These are phyloP conservation scores for Backusella circina DNA, from an alignment of 192 early-diverging fungal genomes.

Conservation along the genomic window DNA sequence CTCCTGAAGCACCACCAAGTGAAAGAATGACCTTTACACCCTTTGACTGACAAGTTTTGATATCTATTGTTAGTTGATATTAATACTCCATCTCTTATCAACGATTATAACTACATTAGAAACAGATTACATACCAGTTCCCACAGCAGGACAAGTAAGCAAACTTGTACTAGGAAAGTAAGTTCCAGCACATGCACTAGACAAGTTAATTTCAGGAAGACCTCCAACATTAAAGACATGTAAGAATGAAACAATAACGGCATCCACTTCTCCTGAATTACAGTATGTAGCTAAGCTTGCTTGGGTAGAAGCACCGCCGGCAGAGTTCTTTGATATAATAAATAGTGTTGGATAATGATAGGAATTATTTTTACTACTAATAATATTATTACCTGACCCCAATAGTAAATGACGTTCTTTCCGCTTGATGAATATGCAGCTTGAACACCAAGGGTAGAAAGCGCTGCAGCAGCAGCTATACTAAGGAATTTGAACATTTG, in stretches of 20 bases:
- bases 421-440: background rate
- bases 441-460: conserved; percentile 7
- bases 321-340: conserved; percentile 23
- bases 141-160: conserved; percentile 67
- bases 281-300: conserved; percentile 53
- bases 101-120: background rate
- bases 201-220: conserved; percentile 65
- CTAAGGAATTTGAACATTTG: background rate
- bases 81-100: background rate
- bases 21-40: conserved; percentile 75
- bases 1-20: conserved; percentile 65
- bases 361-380: background rate
- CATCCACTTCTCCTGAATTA: conserved; percentile 42
- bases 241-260: conserved; percentile 60
- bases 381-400: conserved; percentile 9
- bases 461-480: background rate
- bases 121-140: conserved; percentile 17
- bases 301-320: conserved; percentile 10
- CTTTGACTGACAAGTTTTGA: conserved; percentile 65
- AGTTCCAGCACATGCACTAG: conserved; percentile 56
- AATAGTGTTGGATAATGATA: background rate
- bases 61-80: conserved; percentile 34
- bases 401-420: conserved; percentile 7
- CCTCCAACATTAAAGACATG: conserved; percentile 56
- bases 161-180: conserved; percentile 54